Percentiles rank a stretch among this genome's conserved stretches.
phyloP scores from a whole-genome alignment of 2,329 filamentous ascomycete genomes.

The Nigrospora sphaerica region DNA sequence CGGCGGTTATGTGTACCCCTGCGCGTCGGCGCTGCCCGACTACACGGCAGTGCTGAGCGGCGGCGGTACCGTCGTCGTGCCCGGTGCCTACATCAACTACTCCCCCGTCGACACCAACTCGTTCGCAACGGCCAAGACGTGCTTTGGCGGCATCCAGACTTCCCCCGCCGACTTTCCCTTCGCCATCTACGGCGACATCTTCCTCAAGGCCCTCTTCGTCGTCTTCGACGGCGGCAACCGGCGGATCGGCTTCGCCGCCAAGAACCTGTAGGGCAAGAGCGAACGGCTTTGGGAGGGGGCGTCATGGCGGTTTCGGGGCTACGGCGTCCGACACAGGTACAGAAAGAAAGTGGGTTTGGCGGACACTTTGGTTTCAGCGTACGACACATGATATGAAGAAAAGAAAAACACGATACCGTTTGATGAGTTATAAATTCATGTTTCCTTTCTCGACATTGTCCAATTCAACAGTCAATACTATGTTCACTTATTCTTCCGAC shows the following conservation, averaged over 20 bases:
- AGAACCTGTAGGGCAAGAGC: slow-evolving; percentile 2
- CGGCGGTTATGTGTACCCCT: slow-evolving; percentile 43
- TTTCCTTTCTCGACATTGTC: too few relatives aligned
- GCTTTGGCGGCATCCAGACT: slow-evolving; percentile 57
- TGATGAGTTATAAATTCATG: too few relatives aligned
- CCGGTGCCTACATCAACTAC: slow-evolving; percentile 38
- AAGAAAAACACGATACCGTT: too few relatives aligned
- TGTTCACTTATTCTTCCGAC: too few relatives aligned
- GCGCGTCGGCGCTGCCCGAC: slow-evolving; percentile 33
- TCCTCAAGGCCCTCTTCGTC: slow-evolving; percentile 56
- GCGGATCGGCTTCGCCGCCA: slow-evolving; percentile 29
- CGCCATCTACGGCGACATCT: slow-evolving; percentile 56
- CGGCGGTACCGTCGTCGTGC: slow-evolving; percentile 19
- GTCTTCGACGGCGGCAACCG: slow-evolving; percentile 40
- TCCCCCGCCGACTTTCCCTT: slow-evolving; percentile 18
- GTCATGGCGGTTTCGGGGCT: too few relatives aligned
- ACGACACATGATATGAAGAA: too few relatives aligned
- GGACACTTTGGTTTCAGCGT: too few relatives aligned
- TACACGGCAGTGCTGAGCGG: slow-evolving; percentile 16
- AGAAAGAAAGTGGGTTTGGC: too few relatives aligned
- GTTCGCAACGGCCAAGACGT: slow-evolving; percentile 22
- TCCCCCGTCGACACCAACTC: slow-evolving; percentile 30
- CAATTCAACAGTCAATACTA: too few relatives aligned
- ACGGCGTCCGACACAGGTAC: too few relatives aligned
- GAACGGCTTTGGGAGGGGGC: too few relatives aligned